Conservation (phyloP, 2,329 filamentous ascomycete genomes). For the Celoporthe dispersa region DNA sequence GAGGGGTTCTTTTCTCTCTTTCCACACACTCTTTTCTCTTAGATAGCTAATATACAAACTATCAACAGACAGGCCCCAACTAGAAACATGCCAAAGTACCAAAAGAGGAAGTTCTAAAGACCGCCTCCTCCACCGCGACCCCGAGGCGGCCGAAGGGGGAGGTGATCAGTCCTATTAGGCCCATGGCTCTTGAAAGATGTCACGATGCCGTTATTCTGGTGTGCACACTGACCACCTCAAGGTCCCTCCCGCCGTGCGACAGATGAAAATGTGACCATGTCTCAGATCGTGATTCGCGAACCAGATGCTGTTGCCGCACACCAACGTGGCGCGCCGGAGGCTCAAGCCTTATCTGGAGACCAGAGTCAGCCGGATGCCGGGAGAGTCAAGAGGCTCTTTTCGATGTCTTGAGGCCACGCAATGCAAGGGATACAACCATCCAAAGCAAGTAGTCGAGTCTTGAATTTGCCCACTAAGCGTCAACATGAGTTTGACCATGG, state of each 20-base stretch:
- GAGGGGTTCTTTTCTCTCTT: not conserved
- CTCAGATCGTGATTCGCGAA: conserved; percentile 6
- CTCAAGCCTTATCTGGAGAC: not conserved
- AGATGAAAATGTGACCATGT: conserved; percentile 13
- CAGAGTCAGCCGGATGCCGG: not conserved
- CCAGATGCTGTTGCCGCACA: not conserved
- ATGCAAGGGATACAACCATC: conserved; percentile 16
- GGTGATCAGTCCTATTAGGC: not conserved
- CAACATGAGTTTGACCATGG: not conserved
- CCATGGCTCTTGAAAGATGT: not conserved
- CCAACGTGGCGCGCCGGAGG: not conserved
- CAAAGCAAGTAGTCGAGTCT: not conserved
- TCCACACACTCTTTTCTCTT: not conserved
- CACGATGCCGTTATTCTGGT: not conserved
- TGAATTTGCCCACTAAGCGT: conserved; percentile 1
- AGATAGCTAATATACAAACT: not conserved
- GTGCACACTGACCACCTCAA: not conserved
- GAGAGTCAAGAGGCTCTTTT: conserved; percentile 9
- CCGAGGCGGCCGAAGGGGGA: not conserved
- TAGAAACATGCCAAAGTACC: not conserved
- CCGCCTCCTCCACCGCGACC: not conserved
- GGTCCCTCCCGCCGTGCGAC: not conserved
- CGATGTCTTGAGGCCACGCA: conserved; percentile 6
- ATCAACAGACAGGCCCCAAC: not conserved
- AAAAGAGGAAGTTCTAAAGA: not conserved